Evolutionary conservation across 768 basidiomycete species (phyloP), one percentile per base, ranked within the genome.

Genomic region (Scleroderma bovista): DNA sequence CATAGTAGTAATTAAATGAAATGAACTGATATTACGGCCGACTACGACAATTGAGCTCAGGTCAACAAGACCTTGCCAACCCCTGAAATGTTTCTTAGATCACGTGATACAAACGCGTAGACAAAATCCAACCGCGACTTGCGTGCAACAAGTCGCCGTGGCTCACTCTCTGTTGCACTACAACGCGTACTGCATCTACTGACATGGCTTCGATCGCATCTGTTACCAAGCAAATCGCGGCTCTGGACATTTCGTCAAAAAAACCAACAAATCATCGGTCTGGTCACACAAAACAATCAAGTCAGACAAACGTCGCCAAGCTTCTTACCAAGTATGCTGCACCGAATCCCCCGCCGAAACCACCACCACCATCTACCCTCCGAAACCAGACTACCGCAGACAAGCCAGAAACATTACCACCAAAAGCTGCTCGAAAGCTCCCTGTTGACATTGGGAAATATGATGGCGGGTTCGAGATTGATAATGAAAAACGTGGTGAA

Each of bases 381-480:
- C 72, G 75, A 60, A 67, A 75, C 58, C 74, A 63, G 50, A 51
- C 62, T 16, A 57, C 61, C 43, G 13, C 57, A 49, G 60, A 52
- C 38, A 60, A 53, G 36, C 64, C 60, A 22, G 57, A 56, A 17
- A 61, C 59, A 3, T 47, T 51, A 12, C 50, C 56, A 22, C 57
- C 54, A 29, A 66, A 62, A 48, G 45, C 50, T 19, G 50, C 45
- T 22, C 19, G 61, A 23, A 57, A 66, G 56, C 32, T 59, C 19
- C 31, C 57, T 36, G 67, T 91, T 36, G 90, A 92, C 60, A 91
- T 96, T 31, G 94, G 95, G 24, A 77, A 72, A 41, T 99, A 99
- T 65, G 95, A 99, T 55, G 94, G 93, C n/a, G 93, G 94, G 2
- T 78, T 97, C n/a, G 94, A 96, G 69, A 71, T 81, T 31, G 95